Percentiles rank a stretch among this genome's conserved stretches.
Evolutionary conservation across 2,329 filamentous ascomycete species (phyloP).

Genomic region (Pleurostoma richardsiae): DNA sequence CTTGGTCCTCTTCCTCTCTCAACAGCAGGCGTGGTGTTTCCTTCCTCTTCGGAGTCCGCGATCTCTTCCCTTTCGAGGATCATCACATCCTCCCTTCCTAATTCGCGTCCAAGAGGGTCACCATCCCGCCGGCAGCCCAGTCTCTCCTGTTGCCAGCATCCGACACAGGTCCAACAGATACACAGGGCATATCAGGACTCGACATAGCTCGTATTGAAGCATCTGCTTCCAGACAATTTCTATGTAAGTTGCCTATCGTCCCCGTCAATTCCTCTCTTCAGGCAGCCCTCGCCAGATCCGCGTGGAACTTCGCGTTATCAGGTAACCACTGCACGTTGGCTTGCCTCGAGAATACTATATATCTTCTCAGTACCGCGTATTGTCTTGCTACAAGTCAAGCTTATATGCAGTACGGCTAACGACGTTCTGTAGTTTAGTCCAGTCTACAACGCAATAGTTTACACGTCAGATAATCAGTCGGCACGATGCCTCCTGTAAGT

Average conservation of each 20-base stretch:
- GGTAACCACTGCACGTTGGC: too few species aligned
- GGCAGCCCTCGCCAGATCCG: too few species aligned
- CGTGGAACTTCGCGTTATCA: too few species aligned
- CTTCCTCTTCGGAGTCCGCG: neutral
- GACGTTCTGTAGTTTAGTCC: too few species aligned
- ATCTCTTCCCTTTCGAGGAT: neutral
- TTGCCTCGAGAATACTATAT: too few species aligned
- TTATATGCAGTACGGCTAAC: too few species aligned
- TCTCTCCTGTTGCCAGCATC: neutral
- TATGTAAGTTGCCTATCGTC: neutral
- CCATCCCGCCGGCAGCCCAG: neutral
- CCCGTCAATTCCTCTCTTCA: too few species aligned
- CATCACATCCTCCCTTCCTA: neutral
- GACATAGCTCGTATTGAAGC: slow-evolving; percentile 9
- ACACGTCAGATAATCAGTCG: neutral
- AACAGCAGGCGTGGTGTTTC: neutral
- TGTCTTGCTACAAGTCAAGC: too few species aligned
- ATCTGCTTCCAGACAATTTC: neutral
- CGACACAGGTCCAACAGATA: neutral
- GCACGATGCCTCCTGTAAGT: slow-evolving; percentile 26
- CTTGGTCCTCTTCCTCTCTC: slow-evolving; percentile 2
- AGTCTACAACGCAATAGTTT: too few species aligned
- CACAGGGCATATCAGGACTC: neutral
- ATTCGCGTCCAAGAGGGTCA: too few species aligned
- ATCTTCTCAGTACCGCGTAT: too few species aligned